phyloP scores from a whole-genome alignment of 768 basidiomycete genomes.

The Hypholoma fasciculare region DNA sequence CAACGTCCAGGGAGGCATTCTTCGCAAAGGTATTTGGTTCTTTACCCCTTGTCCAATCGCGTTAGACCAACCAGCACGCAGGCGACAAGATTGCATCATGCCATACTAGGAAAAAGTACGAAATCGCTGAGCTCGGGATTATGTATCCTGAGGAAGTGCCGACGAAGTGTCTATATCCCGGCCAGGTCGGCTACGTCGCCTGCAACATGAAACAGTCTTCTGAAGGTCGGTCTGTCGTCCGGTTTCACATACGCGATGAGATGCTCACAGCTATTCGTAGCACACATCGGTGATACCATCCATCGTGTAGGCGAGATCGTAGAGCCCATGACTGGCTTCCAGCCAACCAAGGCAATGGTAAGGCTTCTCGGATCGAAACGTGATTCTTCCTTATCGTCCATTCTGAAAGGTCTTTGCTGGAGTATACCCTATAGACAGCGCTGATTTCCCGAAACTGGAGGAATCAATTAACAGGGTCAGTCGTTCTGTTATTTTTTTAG shows the following conservation, averaged over 20 bases:
- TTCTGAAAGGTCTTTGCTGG: conserved; percentile 82
- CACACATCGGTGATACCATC: conserved; percentile 93
- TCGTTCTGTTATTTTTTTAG: conserved; percentile 9
- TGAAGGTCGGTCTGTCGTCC: conserved; percentile 59
- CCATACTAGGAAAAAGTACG: conserved; percentile 85
- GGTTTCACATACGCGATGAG: background rate
- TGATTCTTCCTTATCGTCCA: conserved; percentile 4
- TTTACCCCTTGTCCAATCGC: background rate
- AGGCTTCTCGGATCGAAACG: background rate
- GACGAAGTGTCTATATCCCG: conserved; percentile 63
- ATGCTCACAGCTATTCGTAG: conserved; percentile 37
- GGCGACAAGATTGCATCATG: conserved; percentile 91
- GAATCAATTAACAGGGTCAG: conserved; percentile 88
- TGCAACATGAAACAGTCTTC: conserved; percentile 98
- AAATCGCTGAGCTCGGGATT: conserved; percentile 85
- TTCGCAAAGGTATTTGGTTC: conserved; percentile 70
- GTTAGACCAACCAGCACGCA: conserved; percentile 24
- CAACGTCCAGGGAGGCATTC: conserved; percentile 73
- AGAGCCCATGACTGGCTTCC: conserved; percentile 87
- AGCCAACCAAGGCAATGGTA: conserved; percentile 94
- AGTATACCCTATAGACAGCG: conserved; percentile 89
- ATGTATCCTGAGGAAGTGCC: conserved; percentile 90
- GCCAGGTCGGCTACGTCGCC: conserved; percentile 86
- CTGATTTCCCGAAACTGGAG: conserved; percentile 91
- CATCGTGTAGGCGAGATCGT: conserved; percentile 72